Evolutionary conservation across 108 stramenopile species (phyloP), one percentile per base, ranked within the genome.

Genomic region (Discostella stelligeroides): DNA sequence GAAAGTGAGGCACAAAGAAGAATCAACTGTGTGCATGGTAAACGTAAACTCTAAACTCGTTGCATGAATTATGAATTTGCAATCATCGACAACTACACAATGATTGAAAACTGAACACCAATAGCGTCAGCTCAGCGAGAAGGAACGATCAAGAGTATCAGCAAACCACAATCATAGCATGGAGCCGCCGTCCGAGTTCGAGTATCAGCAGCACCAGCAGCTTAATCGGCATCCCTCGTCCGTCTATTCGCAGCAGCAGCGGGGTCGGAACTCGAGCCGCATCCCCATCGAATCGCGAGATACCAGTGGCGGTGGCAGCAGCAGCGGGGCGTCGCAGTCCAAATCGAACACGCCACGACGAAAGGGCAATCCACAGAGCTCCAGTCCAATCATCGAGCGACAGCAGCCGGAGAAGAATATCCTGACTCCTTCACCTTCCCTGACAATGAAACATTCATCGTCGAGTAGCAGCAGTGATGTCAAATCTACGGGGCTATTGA

Each of bases 331-430:
- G 27, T 68, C 67, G 24, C 54, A 68, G 9, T 41, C 67, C 17
- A 68, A 29, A 11, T 42, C 55, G 2, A 38, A 63, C 38, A 73
- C 72, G n/a, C 72, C 72, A 4, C 39, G 56, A 55, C 15, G 62
- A 46, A 73, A 64, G 20, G 72, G 72, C 25, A 73, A 73, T 64
- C 72, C 72, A 2, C 72, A 73, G 55, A 55, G 51, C 24, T 63
- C 70, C 29, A 50, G 29, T 66, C 66, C 39, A 37, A 60, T 12
- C 59, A 55, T 17, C 29, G 59, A 49, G 48, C 48, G 17, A n/a
- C n/a, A n/a, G n/a, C n/a, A n/a, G n/a, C n/a, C n/a, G n/a, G n/a
- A n/a, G n/a, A n/a, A n/a, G n/a, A n/a, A n/a, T 21, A 49, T 11
- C 41, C 63, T 30, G 23, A 23, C 7, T 20, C 46, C 56, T 13